Evolutionary conservation across 1,139 yeast genomes (phyloP).

Genomic region (Scheffersomyces stambukii): DNA sequence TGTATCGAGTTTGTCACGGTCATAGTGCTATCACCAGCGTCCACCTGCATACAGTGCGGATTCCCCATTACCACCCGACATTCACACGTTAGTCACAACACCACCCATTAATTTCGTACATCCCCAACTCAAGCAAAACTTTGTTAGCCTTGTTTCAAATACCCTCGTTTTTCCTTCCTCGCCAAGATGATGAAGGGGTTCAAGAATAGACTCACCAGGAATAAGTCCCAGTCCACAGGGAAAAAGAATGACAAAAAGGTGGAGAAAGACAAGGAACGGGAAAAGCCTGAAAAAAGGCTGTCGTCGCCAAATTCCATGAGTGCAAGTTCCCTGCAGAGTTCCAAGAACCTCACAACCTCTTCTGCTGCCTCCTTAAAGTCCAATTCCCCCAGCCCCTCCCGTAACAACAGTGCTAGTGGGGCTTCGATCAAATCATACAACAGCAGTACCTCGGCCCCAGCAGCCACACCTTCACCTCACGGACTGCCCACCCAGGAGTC

Average conservation of each 20-base stretch:
- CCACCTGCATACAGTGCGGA: no score
- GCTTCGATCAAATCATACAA: conserved; percentile 23
- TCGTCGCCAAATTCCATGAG: conserved; percentile 8
- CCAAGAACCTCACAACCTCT: conserved; percentile 21
- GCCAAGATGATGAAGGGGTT: conserved; percentile 49
- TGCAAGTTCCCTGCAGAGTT: conserved; percentile 21
- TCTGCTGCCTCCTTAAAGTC: conserved; percentile 24
- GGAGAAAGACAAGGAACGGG: conserved; percentile 13
- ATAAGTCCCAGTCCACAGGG: conserved; percentile 33
- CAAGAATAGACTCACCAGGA: conserved; percentile 46
- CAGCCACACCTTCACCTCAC: conserved; percentile 13
- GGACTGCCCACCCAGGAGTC: conserved; percentile 17
- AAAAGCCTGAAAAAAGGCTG: conserved; percentile 16
- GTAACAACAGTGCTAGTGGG: conserved; percentile 27
- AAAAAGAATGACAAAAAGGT: conserved; percentile 35
- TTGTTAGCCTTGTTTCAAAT: not conserved
- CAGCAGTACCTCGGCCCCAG: conserved; percentile 12
- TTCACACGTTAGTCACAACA: not conserved
- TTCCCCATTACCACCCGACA: not conserved
- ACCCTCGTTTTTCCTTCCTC: not conserved
- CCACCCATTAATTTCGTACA: not conserved
- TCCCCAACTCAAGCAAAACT: not conserved
- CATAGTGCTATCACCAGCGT: no score
- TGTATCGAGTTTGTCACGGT: no score
- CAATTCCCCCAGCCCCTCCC: conserved; percentile 23